Conservation (phyloP, 768 basidiomycete species). For the Rhodosporidiobolus sp. region DNA sequence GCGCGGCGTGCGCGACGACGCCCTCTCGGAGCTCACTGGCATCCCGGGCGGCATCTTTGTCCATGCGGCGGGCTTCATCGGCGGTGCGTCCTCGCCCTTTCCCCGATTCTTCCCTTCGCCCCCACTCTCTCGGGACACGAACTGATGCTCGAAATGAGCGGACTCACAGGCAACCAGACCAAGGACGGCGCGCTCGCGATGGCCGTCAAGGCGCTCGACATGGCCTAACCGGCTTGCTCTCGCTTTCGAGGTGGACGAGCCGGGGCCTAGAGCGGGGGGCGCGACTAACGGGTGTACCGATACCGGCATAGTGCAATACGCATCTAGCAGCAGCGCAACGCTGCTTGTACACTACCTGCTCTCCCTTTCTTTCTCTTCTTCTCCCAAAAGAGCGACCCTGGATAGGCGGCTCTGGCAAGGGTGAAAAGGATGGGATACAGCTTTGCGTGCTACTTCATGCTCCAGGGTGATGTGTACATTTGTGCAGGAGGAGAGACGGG, state of each 20-base stretch:
- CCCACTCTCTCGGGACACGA: background rate
- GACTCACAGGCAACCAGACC: constrained; percentile 72
- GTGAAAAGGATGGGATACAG: too few species aligned
- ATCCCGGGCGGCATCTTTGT: constrained; percentile 84
- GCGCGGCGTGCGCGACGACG: constrained; percentile 85
- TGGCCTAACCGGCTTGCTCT: constrained; percentile 11
- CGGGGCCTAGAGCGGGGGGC: background rate
- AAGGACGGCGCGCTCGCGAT: constrained; percentile 80
- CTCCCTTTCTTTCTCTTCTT: too few species aligned
- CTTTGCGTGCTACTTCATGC: too few species aligned
- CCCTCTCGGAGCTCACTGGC: constrained; percentile 67
- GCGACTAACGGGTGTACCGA: background rate
- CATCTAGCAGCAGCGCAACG: too few species aligned
- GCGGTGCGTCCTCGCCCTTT: constrained; percentile 58
- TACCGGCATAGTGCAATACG: too few species aligned
- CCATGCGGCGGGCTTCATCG: constrained; percentile 95
- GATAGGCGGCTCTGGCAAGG: too few species aligned
- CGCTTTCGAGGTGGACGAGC: too few species aligned
- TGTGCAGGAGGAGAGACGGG: background rate
- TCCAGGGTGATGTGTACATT: background rate
- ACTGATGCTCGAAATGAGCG: background rate
- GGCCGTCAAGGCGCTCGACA: constrained; percentile 64
- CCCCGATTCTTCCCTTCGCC: background rate
- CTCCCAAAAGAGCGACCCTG: too few species aligned
- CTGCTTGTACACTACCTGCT: too few species aligned